Conservation (phyloP, 345 rosid species). For the Eucalyptus dawsonii region DNA sequence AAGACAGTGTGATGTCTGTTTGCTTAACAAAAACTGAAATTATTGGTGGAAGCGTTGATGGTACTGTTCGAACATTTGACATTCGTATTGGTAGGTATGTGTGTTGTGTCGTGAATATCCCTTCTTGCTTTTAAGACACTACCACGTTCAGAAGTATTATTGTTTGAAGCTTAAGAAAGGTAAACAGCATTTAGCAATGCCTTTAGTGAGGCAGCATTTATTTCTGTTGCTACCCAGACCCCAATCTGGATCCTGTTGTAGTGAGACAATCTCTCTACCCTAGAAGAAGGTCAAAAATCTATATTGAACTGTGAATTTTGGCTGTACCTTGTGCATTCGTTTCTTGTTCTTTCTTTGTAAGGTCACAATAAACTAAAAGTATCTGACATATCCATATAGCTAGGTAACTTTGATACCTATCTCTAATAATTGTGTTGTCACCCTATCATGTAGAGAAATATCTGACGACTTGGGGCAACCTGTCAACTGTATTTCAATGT, state of each 20-base stretch:
- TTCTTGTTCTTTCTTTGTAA: not conserved
- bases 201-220: not conserved
- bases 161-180: not conserved
- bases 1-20: slow-evolving; percentile 94
- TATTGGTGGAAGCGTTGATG: slow-evolving; percentile 95
- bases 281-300: not conserved
- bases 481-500: slow-evolving; percentile 88
- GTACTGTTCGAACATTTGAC: slow-evolving; percentile 95
- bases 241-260: not conserved
- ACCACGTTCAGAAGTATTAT: not conserved
- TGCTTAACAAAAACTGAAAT: slow-evolving; percentile 85
- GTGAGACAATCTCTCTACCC: not conserved
- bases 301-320: not conserved
- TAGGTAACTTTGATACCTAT: not conserved
- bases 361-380: not conserved
- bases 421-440: not conserved
- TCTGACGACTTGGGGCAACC: slow-evolving; percentile 87
- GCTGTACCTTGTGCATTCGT: not conserved
- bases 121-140: not conserved
- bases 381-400: not conserved
- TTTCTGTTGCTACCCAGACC: not conserved
- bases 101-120: not conserved
- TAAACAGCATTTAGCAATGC: not conserved
- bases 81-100: slow-evolving; percentile 85
- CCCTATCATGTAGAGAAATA: slow-evolving; percentile 42